Evolutionary conservation across 2,329 filamentous ascomycete species (phyloP), one percentile per base, ranked within the genome.

Genomic region (Metarhizium robertsii): DNA sequence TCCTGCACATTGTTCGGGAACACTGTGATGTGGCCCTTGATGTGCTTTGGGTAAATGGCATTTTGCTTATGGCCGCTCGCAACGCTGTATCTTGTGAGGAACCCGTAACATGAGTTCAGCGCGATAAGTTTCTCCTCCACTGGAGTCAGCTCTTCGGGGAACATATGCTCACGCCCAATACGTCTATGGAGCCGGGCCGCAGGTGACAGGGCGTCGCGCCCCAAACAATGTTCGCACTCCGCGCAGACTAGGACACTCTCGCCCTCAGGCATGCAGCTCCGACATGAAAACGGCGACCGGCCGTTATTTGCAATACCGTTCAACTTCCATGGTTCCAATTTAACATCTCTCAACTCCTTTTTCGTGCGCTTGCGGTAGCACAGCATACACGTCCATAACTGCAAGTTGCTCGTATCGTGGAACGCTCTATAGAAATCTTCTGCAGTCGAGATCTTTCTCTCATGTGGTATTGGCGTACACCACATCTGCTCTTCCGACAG

Each of bases 1-100:
- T 58, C 55, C 49, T 60, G 30, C 10, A 61, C 56, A 29, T 59
- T 59, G 38, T 60, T 60, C 8, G 55, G 59, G 53, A 60, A 60
- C 49, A 60, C 53, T 3, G 53, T 55, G 38, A 60, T 57, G 38
- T 60, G 55, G 2, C 59, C 59, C 46, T 56, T 60, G 42, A 60
- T 38, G 29, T 60, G 57, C 53, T 43, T 57, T 14, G 29, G 48
- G 32, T 60, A 54, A 13, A 2, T 45, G 25, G 36, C 29, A n/a
- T 7, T 18, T 5, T 54, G 52, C 40, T 46, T 25, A 2, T 53
- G 46, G 8, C 52, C 47, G 6, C 38, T 32, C 32, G 25, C 2
- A 38, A 57, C 6, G 38, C 32, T 51, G 32, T 54, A 51, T 38
- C 34, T 50, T 4, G 55, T 57, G 14, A 57, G 36, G 36, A 54